Percentiles rank a stretch among this genome's conserved stretches.
These are phyloP conservation scores for Haplosporangium sp. DNA, from an alignment of 371 early-diverging fungal species.

Conservation along the genomic window DNA sequence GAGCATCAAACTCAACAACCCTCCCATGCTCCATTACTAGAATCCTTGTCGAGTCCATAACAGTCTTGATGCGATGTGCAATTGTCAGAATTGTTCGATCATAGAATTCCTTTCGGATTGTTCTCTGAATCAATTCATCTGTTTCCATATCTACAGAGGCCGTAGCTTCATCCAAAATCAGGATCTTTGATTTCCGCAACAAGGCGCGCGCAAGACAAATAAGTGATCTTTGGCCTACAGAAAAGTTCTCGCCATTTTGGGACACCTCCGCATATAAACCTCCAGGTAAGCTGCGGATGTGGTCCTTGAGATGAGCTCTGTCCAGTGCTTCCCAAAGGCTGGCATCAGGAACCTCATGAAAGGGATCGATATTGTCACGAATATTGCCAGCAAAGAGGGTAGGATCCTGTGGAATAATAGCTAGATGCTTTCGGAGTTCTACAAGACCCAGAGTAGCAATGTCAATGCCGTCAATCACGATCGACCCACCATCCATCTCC, in stretches of 20 bases:
- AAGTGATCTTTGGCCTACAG: constrained; percentile 78
- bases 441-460: constrained; percentile 68
- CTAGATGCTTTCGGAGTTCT: constrained; percentile 70
- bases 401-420: constrained; percentile 82
- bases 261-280: constrained; percentile 62
- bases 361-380: constrained; percentile 76
- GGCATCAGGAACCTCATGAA: constrained; percentile 63
- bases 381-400: constrained; percentile 72
- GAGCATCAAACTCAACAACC: constrained; percentile 61
- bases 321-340: constrained; percentile 75
- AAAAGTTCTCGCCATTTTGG: constrained; percentile 72
- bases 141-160: constrained; percentile 91
- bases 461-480: constrained; percentile 76
- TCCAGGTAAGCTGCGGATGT: constrained; percentile 24
- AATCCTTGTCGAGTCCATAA: constrained; percentile 60
- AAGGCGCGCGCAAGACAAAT: constrained; percentile 75
- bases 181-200: constrained; percentile 84
- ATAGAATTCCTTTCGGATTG: constrained; percentile 81
- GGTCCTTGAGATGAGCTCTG: constrained; percentile 59
- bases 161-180: constrained; percentile 96
- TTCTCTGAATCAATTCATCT: constrained; percentile 90
- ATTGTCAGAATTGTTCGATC: constrained; percentile 77
- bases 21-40: constrained; percentile 60
- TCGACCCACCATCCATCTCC: constrained; percentile 68
- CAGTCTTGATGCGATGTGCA: constrained; percentile 78